These are phyloP conservation scores for Hypomyces rosellus DNA, from an alignment of 2,329 filamentous ascomycete species.

Conservation along the genomic window DNA sequence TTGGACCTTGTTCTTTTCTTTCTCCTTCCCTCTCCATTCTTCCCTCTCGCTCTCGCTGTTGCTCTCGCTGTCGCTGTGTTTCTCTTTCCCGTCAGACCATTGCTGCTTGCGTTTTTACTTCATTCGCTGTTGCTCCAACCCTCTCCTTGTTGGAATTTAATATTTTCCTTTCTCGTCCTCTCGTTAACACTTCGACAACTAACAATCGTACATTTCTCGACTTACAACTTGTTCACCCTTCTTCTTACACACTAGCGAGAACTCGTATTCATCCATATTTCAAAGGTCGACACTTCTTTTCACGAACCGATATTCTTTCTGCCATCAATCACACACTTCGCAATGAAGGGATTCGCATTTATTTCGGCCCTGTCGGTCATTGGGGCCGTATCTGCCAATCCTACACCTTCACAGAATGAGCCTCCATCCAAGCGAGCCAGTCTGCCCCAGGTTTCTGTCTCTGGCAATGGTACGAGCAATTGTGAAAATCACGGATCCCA, in stretches of 20 bases:
- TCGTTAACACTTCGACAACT: slow-evolving; percentile 1
- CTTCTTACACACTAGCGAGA: slow-evolving; percentile 3
- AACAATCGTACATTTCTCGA: slow-evolving; percentile 4
- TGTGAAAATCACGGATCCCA: background rate
- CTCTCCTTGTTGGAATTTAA: slow-evolving; percentile 32
- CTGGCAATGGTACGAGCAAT: slow-evolving; percentile 48
- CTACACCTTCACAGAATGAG: slow-evolving; percentile 43
- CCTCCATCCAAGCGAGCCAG: slow-evolving; percentile 44
- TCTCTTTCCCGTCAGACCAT: slow-evolving; percentile 7
- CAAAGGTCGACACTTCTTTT: background rate
- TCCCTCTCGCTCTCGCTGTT: slow-evolving; percentile 11
- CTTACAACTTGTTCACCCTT: background rate
- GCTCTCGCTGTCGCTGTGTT: slow-evolving; percentile 5
- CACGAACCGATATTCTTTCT: background rate
- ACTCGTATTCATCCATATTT: slow-evolving; percentile 8
- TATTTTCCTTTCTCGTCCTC: slow-evolving; percentile 13
- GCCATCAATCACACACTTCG: slow-evolving; percentile 20
- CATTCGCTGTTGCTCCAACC: slow-evolving; percentile 23
- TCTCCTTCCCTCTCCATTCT: background rate
- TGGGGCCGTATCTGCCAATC: slow-evolving; percentile 38
- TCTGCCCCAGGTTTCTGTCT: slow-evolving; percentile 45
- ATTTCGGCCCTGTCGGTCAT: slow-evolving; percentile 43
- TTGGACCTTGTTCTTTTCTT: slow-evolving; percentile 1
- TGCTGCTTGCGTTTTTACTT: slow-evolving; percentile 17
- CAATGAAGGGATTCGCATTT: slow-evolving; percentile 44